Evolutionary conservation across 805 yeast genomes (phyloP).

Genomic region (Cyberlindnera veronae): DNA sequence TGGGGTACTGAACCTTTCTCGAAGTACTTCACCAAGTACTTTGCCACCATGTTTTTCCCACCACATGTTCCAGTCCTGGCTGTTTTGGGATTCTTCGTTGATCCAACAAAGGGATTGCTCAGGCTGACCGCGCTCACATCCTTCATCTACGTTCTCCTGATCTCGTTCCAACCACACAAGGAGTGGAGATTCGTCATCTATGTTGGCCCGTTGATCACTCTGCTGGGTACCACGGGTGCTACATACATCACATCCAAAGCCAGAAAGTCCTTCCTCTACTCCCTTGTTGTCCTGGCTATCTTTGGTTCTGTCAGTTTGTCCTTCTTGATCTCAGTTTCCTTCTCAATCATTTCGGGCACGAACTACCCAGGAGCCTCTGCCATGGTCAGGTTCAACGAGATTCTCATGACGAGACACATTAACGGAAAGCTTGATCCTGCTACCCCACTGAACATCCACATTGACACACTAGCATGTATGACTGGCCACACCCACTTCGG

Average conservation of each 20-base stretch:
- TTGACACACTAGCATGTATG: conserved; percentile 82
- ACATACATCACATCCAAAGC: conserved; percentile 29
- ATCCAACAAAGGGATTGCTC: conserved; percentile 32
- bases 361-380: conserved; percentile 94
- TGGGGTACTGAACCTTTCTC: conserved; percentile 85
- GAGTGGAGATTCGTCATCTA: conserved; percentile 92
- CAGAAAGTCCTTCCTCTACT: conserved; percentile 15
- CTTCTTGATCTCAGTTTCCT: conserved; percentile 41
- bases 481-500: conserved; percentile 80
- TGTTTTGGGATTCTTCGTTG: conserved; percentile 35
- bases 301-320: conserved; percentile 33
- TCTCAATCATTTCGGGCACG: conserved; percentile 59
- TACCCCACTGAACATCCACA: conserved; percentile 47
- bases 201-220: conserved; percentile 62
- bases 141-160: conserved; percentile 49
- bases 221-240: conserved; percentile 63
- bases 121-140: conserved; percentile 50
- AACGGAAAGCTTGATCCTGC: conserved; percentile 14
- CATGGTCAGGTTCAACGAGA: conserved; percentile 46
- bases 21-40: conserved; percentile 56
- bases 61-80: conserved; percentile 42
- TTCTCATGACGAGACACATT: conserved; percentile 26
- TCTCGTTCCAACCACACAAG: conserved; percentile 87
- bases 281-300: conserved; percentile 10
- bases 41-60: conserved; percentile 40